Percentiles rank a stretch among this genome's conserved stretches.
Conservation (phyloP, 2,329 filamentous ascomycete species). For the Sclerotiophoma versabilis region DNA sequence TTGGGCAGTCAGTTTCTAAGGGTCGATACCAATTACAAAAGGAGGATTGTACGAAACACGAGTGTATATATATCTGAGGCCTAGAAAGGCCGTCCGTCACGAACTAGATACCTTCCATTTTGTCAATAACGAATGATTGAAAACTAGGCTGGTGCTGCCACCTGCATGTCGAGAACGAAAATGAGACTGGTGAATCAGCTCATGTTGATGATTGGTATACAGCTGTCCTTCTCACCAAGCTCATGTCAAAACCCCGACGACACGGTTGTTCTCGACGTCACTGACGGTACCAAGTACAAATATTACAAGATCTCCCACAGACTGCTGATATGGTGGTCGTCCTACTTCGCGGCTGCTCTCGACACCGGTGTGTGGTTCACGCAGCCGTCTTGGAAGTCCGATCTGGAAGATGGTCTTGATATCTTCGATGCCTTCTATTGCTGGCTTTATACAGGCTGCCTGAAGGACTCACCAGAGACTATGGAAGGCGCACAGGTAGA, state of each 20-base stretch:
- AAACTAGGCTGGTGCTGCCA: neutral
- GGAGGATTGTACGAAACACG: neutral
- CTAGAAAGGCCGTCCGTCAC: neutral
- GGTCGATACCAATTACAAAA: slow-evolving; percentile 12
- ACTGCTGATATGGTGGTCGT: neutral
- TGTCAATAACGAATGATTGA: neutral
- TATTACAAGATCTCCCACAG: neutral
- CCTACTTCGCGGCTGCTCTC: neutral
- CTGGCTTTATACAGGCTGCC: neutral
- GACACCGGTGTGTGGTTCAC: neutral
- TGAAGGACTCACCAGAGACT: neutral
- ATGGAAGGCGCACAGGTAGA: no score
- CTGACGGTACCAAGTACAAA: neutral
- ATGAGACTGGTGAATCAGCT: no score
- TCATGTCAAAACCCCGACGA: neutral
- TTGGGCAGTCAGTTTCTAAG: neutral
- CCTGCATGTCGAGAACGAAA: no score
- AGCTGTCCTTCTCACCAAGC: neutral
- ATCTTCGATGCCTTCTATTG: neutral
- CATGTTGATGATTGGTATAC: no score
- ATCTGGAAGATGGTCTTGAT: neutral
- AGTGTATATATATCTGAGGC: slow-evolving; percentile 4
- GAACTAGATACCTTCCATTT: slow-evolving; percentile 5
- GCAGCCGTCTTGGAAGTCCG: neutral
- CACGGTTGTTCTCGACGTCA: neutral